These are phyloP conservation scores for Sarocladium oryzae DNA, from an alignment of 2,329 filamentous ascomycete species.

Conservation along the genomic window DNA sequence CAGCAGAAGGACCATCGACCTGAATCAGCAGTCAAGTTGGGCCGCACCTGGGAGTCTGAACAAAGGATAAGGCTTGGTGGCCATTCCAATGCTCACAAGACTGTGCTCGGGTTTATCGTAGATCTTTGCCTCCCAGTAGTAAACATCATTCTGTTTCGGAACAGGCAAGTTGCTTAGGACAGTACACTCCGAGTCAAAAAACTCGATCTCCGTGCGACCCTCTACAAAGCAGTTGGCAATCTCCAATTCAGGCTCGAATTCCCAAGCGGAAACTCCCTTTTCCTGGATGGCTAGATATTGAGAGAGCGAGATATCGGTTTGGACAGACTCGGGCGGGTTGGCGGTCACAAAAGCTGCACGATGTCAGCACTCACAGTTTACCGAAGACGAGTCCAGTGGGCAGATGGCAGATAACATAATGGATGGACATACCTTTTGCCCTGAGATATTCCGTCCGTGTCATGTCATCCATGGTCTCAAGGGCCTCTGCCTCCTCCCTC, in stretches of 20 bases:
- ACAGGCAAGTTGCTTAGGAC: constrained; percentile 95
- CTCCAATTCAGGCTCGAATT: constrained; percentile 97
- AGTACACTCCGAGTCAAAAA: constrained; percentile 96
- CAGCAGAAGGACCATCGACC: not conserved
- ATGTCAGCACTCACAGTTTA: not conserved
- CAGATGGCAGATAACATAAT: no score
- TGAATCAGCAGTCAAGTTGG: not conserved
- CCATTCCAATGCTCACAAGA: constrained; percentile 83
- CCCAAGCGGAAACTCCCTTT: constrained; percentile 99
- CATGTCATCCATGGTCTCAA: constrained; percentile 94
- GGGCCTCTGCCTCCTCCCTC: constrained; percentile 87
- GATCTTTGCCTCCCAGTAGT: constrained; percentile 99
- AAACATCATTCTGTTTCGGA: constrained; percentile 97
- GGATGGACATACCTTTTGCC: constrained; percentile 69
- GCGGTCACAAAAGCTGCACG: constrained; percentile 78
- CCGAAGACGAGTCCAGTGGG: not conserved
- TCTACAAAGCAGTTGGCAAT: constrained; percentile 99
- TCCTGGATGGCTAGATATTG: constrained; percentile 98
- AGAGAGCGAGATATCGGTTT: constrained; percentile 94
- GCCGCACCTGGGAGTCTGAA: constrained; percentile 83
- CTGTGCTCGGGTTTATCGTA: constrained; percentile 94
- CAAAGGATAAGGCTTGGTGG: constrained; percentile 92
- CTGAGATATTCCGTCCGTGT: constrained; percentile 83
- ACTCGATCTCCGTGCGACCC: constrained; percentile 92
- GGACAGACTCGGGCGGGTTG: constrained; percentile 89